These are phyloP conservation scores for Rhodotorula sp. DNA, from an alignment of 1,284 basidiomycete species.

Conservation along the genomic window DNA sequence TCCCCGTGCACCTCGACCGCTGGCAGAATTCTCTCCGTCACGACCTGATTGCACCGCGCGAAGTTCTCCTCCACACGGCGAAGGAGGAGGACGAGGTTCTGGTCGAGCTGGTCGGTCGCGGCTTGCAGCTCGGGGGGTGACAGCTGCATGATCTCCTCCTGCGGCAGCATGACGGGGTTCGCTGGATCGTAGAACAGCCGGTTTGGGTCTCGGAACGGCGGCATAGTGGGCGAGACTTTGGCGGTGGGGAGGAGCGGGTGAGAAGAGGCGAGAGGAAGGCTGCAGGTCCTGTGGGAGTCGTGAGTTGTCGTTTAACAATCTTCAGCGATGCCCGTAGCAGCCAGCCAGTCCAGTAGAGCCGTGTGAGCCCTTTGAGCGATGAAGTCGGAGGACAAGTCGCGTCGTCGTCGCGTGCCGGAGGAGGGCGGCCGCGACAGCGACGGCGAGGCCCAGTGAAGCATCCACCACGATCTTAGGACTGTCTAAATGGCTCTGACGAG, in stretches of 20 bases:
- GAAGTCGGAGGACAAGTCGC: no score
- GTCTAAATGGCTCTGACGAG: no score
- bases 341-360: no score
- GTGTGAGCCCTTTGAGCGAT: not conserved
- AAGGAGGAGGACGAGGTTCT: constrained; percentile 39
- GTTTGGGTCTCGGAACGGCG: constrained; percentile 26
- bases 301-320: no score
- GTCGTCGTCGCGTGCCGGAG: no score
- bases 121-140: constrained; percentile 36
- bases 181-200: constrained; percentile 33
- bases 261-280: no score
- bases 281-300: no score
- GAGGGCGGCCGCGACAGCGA: no score
- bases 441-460: no score
- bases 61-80: constrained; percentile 42
- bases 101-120: constrained; percentile 43
- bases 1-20: constrained; percentile 40
- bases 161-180: constrained; percentile 33
- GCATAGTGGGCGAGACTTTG: not conserved
- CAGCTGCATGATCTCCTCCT: constrained; percentile 35
- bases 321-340: no score
- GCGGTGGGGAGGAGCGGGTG: not conserved
- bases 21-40: constrained; percentile 40
- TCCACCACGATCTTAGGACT: no score
- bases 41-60: constrained; percentile 32